Evolutionary conservation across 2,329 filamentous ascomycete genomes (phyloP).

Genomic region (Talaromyces pinophilus): DNA sequence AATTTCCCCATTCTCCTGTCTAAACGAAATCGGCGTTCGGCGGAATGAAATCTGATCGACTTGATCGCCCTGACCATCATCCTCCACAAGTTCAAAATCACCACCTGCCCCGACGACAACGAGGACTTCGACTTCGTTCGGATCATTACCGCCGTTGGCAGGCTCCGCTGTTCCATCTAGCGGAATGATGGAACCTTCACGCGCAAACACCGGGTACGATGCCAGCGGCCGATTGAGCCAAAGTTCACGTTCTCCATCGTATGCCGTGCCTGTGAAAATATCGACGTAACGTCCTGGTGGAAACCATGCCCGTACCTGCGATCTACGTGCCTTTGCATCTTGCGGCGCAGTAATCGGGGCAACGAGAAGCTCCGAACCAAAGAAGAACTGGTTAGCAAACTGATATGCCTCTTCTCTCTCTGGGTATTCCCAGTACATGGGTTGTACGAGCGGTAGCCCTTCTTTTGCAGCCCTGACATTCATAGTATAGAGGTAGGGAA

Average conservation of each 20-base stretch:
- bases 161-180: slow-evolving; percentile 48
- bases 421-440: slow-evolving; percentile 64
- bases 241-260: slow-evolving; percentile 58
- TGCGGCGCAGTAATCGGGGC: slow-evolving; percentile 58
- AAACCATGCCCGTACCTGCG: slow-evolving; percentile 57
- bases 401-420: slow-evolving; percentile 56
- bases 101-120: slow-evolving; percentile 50
- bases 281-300: slow-evolving; percentile 57
- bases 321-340: slow-evolving; percentile 51
- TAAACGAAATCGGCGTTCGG: slow-evolving; percentile 16
- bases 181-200: slow-evolving; percentile 60
- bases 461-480: slow-evolving; percentile 51
- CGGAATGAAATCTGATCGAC: slow-evolving; percentile 1
- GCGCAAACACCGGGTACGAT: slow-evolving; percentile 56
- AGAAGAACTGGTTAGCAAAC: slow-evolving; percentile 60
- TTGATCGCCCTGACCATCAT: slow-evolving; percentile 1
- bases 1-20: slow-evolving; percentile 5
- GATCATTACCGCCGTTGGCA: slow-evolving; percentile 27
- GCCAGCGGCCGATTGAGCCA: slow-evolving; percentile 54
- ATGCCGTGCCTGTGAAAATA: slow-evolving; percentile 59
- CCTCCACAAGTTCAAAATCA: slow-evolving; percentile 21
- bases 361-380: slow-evolving; percentile 59
- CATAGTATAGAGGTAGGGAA: slow-evolving; percentile 63
- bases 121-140: slow-evolving; percentile 26
- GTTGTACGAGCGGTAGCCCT: slow-evolving; percentile 58